A percentile compares a stretch with the other conserved stretches of the same genome.
Conservation (phyloP, 768 basidiomycete species). For the Tricholoma furcatifolium region DNA sequence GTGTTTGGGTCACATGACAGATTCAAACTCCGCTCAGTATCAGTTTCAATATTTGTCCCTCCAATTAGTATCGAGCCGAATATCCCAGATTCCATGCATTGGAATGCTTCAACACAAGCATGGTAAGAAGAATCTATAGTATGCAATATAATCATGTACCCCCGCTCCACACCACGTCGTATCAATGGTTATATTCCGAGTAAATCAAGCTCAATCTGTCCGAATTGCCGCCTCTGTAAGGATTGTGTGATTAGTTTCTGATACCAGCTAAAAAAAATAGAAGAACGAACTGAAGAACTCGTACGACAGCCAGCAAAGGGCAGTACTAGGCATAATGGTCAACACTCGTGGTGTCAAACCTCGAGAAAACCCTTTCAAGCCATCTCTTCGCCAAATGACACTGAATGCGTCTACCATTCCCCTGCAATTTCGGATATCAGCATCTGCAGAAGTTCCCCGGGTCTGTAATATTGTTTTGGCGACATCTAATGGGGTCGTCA, state of each 20-base stretch:
- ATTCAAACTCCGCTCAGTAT: no score
- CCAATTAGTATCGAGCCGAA: no score
- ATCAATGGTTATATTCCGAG: conserved; percentile 4
- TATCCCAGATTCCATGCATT: conserved; percentile 6
- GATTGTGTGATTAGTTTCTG: conserved; percentile 6
- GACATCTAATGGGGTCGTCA: conserved; percentile 96
- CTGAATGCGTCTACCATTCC: conserved; percentile 88
- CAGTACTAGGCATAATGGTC: conserved; percentile 96
- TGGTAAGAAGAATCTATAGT: conserved; percentile 10
- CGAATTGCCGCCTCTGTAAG: conserved; percentile 65
- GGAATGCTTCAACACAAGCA: conserved; percentile 4
- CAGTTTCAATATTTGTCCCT: no score
- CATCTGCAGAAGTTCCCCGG: conserved; percentile 82
- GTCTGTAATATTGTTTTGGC: conserved; percentile 98
- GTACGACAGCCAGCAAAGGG: conserved; percentile 96
- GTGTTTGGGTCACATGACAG: no score
- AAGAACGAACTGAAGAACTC: conserved; percentile 92
- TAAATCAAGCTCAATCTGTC: conserved; percentile 30
- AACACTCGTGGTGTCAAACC: conserved; percentile 90
- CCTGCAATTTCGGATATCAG: conserved; percentile 76
- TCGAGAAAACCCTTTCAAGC: conserved; percentile 79
- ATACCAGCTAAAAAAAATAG: conserved; percentile 7
- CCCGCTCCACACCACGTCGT: conserved; percentile 7
- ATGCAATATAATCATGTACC: conserved; percentile 8
- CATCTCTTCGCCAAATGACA: conserved; percentile 87